phyloP scores from a whole-genome alignment of 352 stramenopile genomes.

The Pythium phragmitis region DNA sequence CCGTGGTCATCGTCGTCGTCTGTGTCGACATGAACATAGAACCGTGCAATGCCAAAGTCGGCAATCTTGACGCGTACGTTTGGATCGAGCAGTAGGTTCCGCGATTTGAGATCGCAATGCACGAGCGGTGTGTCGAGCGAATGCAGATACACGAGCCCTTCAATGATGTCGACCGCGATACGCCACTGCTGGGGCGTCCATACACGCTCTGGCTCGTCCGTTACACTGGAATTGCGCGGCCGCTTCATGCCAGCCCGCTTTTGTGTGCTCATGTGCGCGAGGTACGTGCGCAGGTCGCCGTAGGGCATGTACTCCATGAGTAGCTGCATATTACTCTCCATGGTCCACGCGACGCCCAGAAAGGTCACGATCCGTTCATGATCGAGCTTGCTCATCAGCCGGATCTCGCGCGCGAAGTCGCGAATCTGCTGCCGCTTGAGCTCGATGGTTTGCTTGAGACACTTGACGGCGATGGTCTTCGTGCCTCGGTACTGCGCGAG shows the following conservation, averaged over 20 bases:
- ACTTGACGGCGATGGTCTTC: neutral
- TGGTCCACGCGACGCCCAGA: constrained; percentile 38
- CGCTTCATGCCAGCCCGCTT: neutral
- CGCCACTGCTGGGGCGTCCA: constrained; percentile 22
- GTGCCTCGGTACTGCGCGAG: constrained; percentile 27
- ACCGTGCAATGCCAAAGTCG: constrained; percentile 67
- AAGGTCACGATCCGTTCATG: constrained; percentile 37
- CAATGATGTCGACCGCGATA: constrained; percentile 58
- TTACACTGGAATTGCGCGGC: neutral
- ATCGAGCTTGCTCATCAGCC: constrained; percentile 20
- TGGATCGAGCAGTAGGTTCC: constrained; percentile 61
- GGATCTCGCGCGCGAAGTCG: constrained; percentile 28
- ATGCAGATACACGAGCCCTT: constrained; percentile 69
- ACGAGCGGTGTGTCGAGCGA: constrained; percentile 52
- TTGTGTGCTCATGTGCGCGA: constrained; percentile 18
- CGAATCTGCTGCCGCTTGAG: constrained; percentile 16
- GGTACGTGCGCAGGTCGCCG: constrained; percentile 33
- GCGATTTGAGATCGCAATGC: constrained; percentile 71
- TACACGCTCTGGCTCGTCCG: constrained; percentile 1
- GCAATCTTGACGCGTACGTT: constrained; percentile 61
- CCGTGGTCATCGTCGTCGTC: constrained; percentile 4
- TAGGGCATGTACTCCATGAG: constrained; percentile 37
- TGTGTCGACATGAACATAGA: neutral
- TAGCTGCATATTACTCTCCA: constrained; percentile 30
- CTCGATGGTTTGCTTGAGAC: constrained; percentile 15